Base-by-base conservation (phyloP, 306 rosid species). In the Ammopiptanthus mongolicus region DNA sequence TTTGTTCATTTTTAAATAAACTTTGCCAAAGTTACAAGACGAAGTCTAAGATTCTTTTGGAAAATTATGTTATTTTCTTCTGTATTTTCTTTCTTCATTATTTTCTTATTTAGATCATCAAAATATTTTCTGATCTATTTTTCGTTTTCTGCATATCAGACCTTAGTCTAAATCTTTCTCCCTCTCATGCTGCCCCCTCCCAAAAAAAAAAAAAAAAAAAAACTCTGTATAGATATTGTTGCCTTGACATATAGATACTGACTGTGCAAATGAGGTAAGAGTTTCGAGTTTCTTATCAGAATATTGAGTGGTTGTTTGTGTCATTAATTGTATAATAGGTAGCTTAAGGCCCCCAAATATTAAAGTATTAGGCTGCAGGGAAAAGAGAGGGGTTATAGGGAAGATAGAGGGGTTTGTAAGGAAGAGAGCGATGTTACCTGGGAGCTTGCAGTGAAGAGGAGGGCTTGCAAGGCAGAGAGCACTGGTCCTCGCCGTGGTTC, bases 291-390 rank as follows among this genome's bases (percentile, higher is more conserved):
- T 80, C 5, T 60, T 61, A 14, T 56, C 17, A 9, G 39, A 15
- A 50, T 52, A 56, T 21, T 6, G 59, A 79, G 41, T 67, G 23
- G 37, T 65, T 0, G 19, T 23, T 55, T 75, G 22, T 56, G 31
- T 58, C 77, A 8, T 57, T 51, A 58, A 50, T 52, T 73, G 21
- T 39, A 69, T 63, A 62, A 81, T 90, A 91, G 98, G 91, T 90
- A 87, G 84, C 85, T 79, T 89, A 57, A 86, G 89, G 76, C 63
- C 83, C 19, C 77, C 88, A 74, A 79, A 83, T 76, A 46, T 84
- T 65, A 83, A 82, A 72, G 39, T 84, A 60, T 78, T 79, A n/a
- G n/a, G n/a, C n/a, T n/a, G n/a, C n/a, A n/a, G n/a, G n/a, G n/a
- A n/a, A n/a, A n/a, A n/a, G n/a, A n/a, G n/a, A n/a, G n/a, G n/a